Base-by-base conservation (phyloP, 2,329 filamentous ascomycete species). In the Raffaelea deltoideospora region DNA sequence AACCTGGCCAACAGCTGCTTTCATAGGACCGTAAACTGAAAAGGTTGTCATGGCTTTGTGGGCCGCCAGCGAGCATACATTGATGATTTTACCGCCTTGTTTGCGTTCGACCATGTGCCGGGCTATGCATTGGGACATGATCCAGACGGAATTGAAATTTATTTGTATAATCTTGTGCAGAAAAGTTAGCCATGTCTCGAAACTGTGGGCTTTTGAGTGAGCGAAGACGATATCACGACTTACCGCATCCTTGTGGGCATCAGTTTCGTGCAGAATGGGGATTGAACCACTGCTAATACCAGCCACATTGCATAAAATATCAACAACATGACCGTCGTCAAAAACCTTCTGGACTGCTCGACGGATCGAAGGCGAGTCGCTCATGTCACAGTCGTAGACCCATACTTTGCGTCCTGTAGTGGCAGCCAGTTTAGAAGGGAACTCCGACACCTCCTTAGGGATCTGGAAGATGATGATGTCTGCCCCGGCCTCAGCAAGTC, bases 241-340 rank as follows among this genome's bases (percentile, higher is more conserved):
- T n/a, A 41, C 31, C 33, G 33, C 15, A 20, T 43, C 43, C 17
- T 37, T 37, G 28, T 45, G 41, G 21, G 33, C 37, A 24, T 45
- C 43, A 5, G 41, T 43, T 33, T 45, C 41, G 27, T 40, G 20
- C 1, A 45, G 35, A 30, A 45, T 35, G 2, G 41, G 43, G 17
- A 43, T 36, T 2, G 32, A 45, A 4, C 43, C 43, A 20, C 41
- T 35, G 22, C 24, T 43, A 13, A 46, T 46, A 5, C 44, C 44
- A 2, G 44, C 44, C 6, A 41, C 38, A 23, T 46, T 46, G 38
- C 40, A 42, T 8, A 46, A 24, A n/a, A 46, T 43, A n/a, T 44
- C 42, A 13, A 13, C 23, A 8, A 26, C 23, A 13, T 13, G 23
- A 13, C 23, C 23, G 23, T 26, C 23, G 8, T 26, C 23, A 13